phyloP scores from a whole-genome alignment of 140 eudicot species.

The Erigeron philadelphicus region DNA sequence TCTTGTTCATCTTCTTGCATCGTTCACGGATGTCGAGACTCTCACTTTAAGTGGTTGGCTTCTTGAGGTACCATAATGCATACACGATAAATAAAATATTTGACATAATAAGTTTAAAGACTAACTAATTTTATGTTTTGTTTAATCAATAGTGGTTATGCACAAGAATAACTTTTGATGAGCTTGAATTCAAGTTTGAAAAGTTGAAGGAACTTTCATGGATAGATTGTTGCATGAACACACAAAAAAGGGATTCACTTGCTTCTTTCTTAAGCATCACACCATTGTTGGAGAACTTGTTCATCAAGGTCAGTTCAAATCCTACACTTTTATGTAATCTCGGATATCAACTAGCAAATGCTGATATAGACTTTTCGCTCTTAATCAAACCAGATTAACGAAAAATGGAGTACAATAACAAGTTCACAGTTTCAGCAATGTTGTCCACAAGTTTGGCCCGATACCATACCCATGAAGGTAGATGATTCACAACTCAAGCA shows the following conservation, averaged over 20 bases:
- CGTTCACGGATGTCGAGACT: constrained; percentile 29
- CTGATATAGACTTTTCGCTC: neutral
- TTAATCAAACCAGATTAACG: constrained; percentile 22
- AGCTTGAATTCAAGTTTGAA: constrained; percentile 27
- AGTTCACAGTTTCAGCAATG: constrained; percentile 21
- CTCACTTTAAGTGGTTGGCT: constrained; percentile 41
- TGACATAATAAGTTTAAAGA: neutral
- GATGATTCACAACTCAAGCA: constrained; percentile 23
- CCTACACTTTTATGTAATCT: neutral
- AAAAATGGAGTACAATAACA: constrained; percentile 7
- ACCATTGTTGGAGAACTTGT: constrained; percentile 34
- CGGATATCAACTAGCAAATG: neutral
- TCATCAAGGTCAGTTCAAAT: constrained; percentile 26
- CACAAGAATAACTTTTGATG: constrained; percentile 24
- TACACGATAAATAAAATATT: neutral
- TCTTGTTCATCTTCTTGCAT: constrained; percentile 30
- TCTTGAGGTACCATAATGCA: constrained; percentile 29
- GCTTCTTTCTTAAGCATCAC: constrained; percentile 38
- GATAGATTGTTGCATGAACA: constrained; percentile 27
- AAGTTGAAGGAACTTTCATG: constrained; percentile 32
- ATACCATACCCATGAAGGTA: neutral
- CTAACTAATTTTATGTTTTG: constrained; percentile 7
- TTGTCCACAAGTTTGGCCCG: constrained; percentile 28
- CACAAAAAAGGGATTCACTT: constrained; percentile 29
- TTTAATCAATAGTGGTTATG: constrained; percentile 29